phyloP scores from a whole-genome alignment of 2,329 filamentous ascomycete genomes.

The Acephala macrosclerotiorum region DNA sequence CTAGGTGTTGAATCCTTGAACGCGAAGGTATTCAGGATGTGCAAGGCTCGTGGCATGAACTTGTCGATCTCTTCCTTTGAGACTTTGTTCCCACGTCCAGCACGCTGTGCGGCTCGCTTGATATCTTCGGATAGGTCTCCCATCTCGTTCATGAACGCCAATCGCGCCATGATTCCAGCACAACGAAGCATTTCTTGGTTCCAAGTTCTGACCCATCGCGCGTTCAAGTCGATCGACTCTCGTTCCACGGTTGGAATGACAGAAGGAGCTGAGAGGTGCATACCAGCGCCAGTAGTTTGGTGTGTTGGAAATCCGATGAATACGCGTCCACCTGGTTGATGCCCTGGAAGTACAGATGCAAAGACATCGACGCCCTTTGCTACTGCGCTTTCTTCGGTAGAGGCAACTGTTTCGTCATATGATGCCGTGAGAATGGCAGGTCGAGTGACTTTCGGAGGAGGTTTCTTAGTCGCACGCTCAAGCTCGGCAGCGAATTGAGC shows the following conservation, averaged over 20 bases:
- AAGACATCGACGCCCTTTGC: constrained; percentile 80
- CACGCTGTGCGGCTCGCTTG: constrained; percentile 51
- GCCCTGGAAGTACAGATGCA: constrained; percentile 86
- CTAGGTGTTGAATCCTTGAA: constrained; percentile 92
- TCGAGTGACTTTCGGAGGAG: constrained; percentile 86
- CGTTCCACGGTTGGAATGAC: constrained; percentile 97
- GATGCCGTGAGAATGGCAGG: constrained; percentile 91
- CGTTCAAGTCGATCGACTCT: constrained; percentile 96
- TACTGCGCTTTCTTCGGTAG: constrained; percentile 52
- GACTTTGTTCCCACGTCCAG: constrained; percentile 56
- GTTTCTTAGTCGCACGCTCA: constrained; percentile 96
- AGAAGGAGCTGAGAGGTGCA: constrained; percentile 94
- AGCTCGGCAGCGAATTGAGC: constrained; percentile 81
- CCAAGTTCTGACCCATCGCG: constrained; percentile 93
- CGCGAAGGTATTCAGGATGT: constrained; percentile 86
- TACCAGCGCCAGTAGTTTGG: constrained; percentile 92
- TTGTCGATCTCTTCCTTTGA: constrained; percentile 69
- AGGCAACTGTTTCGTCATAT: constrained; percentile 79
- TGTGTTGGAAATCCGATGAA: constrained; percentile 98
- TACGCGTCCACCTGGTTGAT: constrained; percentile 81
- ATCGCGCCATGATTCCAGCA: constrained; percentile 86
- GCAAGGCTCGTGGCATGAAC: constrained; percentile 79
- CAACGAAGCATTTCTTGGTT: constrained; percentile 92
- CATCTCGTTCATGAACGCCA: constrained; percentile 92
- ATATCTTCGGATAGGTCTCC: constrained; percentile 71